Evolutionary conservation across 1,139 yeast genomes (phyloP).

Genomic region (Magnusiomyces suaveolens): DNA sequence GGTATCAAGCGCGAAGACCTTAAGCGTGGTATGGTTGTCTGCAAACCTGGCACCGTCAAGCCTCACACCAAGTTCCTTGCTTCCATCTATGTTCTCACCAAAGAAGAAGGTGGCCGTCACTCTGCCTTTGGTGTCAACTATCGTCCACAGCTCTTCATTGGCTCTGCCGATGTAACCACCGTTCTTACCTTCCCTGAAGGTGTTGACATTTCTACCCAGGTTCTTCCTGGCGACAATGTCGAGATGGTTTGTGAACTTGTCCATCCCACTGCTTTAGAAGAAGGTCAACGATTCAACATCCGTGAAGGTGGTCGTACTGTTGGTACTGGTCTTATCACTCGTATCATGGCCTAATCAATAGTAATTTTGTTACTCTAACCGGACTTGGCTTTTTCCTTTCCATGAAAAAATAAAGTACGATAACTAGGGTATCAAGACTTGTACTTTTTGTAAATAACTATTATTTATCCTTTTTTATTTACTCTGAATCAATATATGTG

Average conservation of each 20-base stretch:
- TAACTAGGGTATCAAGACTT: no score
- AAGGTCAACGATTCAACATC: conserved; percentile 95
- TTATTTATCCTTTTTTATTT: no score
- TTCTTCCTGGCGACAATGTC: conserved; percentile 96
- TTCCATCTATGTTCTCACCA: conserved; percentile 81
- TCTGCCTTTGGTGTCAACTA: conserved; percentile 94
- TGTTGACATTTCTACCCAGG: conserved; percentile 76
- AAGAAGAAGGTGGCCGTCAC: conserved; percentile 99
- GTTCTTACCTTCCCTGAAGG: conserved; percentile 86
- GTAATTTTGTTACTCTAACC: no score
- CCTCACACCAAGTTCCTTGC: conserved; percentile 93
- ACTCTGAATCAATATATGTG: no score
- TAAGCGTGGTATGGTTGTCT: conserved; percentile 94
- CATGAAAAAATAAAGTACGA: no score
- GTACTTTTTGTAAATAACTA: no score
- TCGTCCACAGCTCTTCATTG: conserved; percentile 95
- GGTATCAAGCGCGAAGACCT: conserved; percentile 98
- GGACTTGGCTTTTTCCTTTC: no score
- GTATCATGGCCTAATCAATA: conserved; percentile 60
- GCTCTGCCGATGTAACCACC: conserved; percentile 94
- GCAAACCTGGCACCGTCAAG: conserved; percentile 85
- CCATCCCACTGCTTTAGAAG: conserved; percentile 89
- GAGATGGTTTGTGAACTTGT: conserved; percentile 91
- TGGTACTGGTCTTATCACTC: conserved; percentile 95
- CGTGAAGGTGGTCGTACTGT: conserved; percentile 99